Conservation (phyloP, 2,329 filamentous ascomycete genomes). For the Venturia aucupariae region DNA sequence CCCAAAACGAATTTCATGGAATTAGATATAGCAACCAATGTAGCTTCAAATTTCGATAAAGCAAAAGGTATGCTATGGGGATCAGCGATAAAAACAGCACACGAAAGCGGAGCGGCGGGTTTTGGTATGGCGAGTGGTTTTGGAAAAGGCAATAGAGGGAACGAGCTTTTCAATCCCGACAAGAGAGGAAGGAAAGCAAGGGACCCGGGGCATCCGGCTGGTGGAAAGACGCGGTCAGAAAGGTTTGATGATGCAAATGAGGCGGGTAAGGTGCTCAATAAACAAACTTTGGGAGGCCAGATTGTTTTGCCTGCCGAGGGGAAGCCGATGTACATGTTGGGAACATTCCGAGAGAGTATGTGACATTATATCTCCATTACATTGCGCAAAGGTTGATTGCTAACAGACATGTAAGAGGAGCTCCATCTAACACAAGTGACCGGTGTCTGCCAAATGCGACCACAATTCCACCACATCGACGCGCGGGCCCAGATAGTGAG, state of each 20-base stretch:
- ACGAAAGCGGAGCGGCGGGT: constrained; percentile 31
- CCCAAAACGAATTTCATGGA: constrained; percentile 74
- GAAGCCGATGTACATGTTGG: constrained; percentile 75
- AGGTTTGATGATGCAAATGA: constrained; percentile 32
- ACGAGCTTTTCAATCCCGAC: constrained; percentile 2
- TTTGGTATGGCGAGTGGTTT: constrained; percentile 15
- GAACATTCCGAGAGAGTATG: constrained; percentile 74
- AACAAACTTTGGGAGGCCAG: constrained; percentile 79
- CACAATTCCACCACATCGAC: constrained; percentile 88
- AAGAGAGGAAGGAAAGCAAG: neutral
- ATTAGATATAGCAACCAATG: constrained; percentile 78
- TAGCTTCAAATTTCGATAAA: constrained; percentile 67
- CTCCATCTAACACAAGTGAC: constrained; percentile 78
- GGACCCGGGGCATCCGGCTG: neutral
- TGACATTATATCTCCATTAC: neutral
- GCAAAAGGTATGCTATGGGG: constrained; percentile 78
- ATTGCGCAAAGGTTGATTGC: constrained; percentile 15
- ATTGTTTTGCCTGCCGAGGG: constrained; percentile 60
- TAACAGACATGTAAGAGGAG: constrained; percentile 49
- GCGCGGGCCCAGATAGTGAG: constrained; percentile 66
- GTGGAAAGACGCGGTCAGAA: neutral
- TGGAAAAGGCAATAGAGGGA: constrained; percentile 3
- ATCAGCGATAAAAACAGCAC: constrained; percentile 53
- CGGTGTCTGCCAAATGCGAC: constrained; percentile 78
- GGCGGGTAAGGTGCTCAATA: constrained; percentile 62